Percentiles rank a stretch among this genome's conserved stretches.
Evolutionary conservation across 169 alveolate species (phyloP).

Genomic region (Cryptosporidium parvum): DNA sequence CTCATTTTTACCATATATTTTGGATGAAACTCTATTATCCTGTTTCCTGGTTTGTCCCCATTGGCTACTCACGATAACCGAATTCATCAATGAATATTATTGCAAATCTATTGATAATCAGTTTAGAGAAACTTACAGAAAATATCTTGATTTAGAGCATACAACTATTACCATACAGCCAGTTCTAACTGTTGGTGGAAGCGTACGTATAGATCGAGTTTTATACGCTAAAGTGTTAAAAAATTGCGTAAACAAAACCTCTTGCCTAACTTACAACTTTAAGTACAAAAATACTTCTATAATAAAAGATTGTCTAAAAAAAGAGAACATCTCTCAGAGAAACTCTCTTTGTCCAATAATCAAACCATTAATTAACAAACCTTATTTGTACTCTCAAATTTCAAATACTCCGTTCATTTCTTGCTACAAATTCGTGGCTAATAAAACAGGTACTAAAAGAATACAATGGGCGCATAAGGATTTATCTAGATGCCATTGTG

Average conservation of each 20-base stretch:
- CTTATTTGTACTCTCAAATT: background rate
- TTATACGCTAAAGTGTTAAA: slow-evolving; percentile 68
- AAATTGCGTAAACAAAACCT: slow-evolving; percentile 28
- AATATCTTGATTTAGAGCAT: slow-evolving; percentile 44
- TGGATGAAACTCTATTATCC: slow-evolving; percentile 52
- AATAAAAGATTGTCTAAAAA: background rate
- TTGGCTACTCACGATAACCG: slow-evolving; percentile 57
- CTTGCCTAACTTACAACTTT: slow-evolving; percentile 37
- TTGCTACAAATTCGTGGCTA: slow-evolving; percentile 34
- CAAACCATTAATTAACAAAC: slow-evolving; percentile 29
- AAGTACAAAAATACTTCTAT: slow-evolving; percentile 22
- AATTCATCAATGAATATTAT: slow-evolving; percentile 17
- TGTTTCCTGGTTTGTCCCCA: slow-evolving; percentile 72
- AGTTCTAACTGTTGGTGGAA: slow-evolving; percentile 65
- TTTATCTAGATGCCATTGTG: slow-evolving; percentile 72
- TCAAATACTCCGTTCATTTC: slow-evolving; percentile 14
- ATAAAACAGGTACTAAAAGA: slow-evolving; percentile 27
- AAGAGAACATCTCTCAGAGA: background rate
- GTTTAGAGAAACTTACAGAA: slow-evolving; percentile 31
- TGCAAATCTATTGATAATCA: slow-evolving; percentile 37
- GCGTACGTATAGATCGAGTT: slow-evolving; percentile 64
- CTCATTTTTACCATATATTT: slow-evolving; percentile 46
- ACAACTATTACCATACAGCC: slow-evolving; percentile 69
- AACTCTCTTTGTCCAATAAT: background rate
- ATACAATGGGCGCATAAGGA: slow-evolving; percentile 71